phyloP scores from a whole-genome alignment of 2,329 filamentous ascomycete species.

The Claviceps humidiphila region DNA sequence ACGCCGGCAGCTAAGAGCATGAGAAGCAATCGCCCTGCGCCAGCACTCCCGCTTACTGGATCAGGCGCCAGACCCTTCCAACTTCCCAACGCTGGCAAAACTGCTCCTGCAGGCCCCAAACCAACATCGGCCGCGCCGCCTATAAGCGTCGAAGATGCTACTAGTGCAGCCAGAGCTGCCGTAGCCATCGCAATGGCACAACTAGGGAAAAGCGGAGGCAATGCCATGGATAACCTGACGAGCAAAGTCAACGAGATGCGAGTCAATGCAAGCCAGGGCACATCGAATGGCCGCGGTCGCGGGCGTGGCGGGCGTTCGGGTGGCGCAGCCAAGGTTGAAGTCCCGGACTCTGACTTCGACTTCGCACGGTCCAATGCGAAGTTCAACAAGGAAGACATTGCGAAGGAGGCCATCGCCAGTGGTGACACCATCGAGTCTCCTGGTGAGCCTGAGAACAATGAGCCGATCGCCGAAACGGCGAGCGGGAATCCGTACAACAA shows the following conservation, averaged over 20 bases:
- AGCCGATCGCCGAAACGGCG: conserved; percentile 22
- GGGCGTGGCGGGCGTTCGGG: conserved; percentile 32
- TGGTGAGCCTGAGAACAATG: conserved; percentile 24
- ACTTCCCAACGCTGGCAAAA: conserved; percentile 16
- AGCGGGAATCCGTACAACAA: conserved; percentile 64
- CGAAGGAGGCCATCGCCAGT: conserved; percentile 79
- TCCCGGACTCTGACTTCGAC: conserved; percentile 84
- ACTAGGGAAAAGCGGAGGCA: conserved; percentile 34
- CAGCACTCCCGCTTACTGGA: conserved; percentile 51
- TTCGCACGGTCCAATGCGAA: conserved; percentile 50
- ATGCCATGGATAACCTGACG: conserved; percentile 55
- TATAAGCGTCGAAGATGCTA: conserved; percentile 47
- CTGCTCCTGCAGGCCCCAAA: conserved; percentile 22
- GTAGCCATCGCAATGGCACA: conserved; percentile 74
- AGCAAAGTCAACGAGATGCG: conserved; percentile 70
- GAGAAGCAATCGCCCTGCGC: conserved; percentile 40
- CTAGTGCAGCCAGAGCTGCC: conserved; percentile 60
- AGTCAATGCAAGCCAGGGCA: conserved; percentile 41
- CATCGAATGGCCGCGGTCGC: conserved; percentile 35
- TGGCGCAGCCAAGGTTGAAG: conserved; percentile 57
- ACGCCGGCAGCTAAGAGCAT: conserved; percentile 21
- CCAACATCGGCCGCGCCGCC: conserved; percentile 22
- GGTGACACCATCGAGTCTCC: conserved; percentile 48
- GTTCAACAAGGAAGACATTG: conserved; percentile 41
- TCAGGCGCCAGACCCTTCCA: conserved; percentile 26